Conservation (phyloP, 352 stramenopile species). For the Pythium dissimile region DNA sequence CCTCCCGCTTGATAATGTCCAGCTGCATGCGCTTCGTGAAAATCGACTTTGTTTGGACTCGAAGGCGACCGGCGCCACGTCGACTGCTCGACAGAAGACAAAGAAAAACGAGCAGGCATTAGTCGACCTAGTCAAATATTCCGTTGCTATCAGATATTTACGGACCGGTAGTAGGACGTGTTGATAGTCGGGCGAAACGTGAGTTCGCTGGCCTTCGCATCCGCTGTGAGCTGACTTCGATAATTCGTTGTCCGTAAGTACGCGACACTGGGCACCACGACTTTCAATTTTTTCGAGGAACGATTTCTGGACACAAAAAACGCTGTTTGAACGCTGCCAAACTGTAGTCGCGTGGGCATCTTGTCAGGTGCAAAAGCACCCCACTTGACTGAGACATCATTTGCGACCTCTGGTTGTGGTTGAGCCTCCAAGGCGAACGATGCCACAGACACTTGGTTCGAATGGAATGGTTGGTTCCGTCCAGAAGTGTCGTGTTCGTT, state of each 20-base stretch:
- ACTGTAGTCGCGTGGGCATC: constrained; percentile 34
- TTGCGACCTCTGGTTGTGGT: not conserved
- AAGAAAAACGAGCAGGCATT: not conserved
- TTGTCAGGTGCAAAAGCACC: constrained; percentile 48
- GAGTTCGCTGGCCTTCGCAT: constrained; percentile 28
- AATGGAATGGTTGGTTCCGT: too few species aligned
- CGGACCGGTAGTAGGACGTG: constrained; percentile 18
- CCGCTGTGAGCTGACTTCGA: constrained; percentile 1
- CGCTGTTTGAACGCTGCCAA: not conserved
- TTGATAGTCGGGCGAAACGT: constrained; percentile 63
- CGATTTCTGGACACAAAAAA: not conserved
- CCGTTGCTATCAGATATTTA: too few species aligned
- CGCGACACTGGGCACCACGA: constrained; percentile 15
- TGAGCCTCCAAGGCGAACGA: too few species aligned
- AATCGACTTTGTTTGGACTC: not conserved
- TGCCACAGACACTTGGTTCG: too few species aligned
- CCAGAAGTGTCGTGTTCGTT: not conserved
- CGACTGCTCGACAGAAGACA: not conserved
- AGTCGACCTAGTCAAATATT: not conserved
- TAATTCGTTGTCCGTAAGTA: constrained; percentile 10
- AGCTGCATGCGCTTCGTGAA: constrained; percentile 35
- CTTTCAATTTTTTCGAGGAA: constrained; percentile 8
- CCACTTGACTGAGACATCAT: constrained; percentile 22
- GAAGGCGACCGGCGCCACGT: constrained; percentile 9
- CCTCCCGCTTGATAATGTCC: constrained; percentile 39